Evolutionary conservation across 208 protist species (phyloP).

Genomic region (Plasmodiophora brassicae): DNA sequence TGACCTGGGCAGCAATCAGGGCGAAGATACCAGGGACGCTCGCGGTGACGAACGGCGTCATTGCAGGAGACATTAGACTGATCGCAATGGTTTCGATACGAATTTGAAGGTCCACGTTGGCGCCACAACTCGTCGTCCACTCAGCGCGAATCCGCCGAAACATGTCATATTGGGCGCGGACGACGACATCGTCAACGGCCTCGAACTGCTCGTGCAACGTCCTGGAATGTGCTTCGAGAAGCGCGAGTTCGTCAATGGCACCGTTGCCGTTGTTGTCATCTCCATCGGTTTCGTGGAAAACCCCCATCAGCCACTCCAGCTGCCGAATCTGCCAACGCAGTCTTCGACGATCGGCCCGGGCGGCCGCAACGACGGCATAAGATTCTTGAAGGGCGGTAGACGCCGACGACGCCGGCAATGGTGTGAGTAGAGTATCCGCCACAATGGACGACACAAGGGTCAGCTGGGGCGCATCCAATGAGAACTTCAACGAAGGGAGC

Average conservation of each 20-base stretch:
- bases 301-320: constrained; percentile 25
- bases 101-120: background rate
- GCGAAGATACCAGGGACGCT: no score
- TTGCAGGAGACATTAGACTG: background rate
- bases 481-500: no score
- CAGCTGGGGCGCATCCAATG: no score
- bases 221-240: background rate
- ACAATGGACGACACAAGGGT: no score
- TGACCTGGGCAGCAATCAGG: no score
- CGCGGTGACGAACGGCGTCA: background rate
- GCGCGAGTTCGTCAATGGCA: background rate
- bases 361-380: background rate
- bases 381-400: background rate
- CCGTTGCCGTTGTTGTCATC: background rate
- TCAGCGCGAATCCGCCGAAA: no score
- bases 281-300: background rate
- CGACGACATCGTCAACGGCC: background rate
- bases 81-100: background rate
- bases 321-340: background rate
- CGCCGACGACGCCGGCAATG: background rate
- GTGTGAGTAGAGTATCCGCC: no score
- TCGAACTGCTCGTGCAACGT: background rate
- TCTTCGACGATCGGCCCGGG: background rate
- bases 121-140: no score
- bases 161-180: no score